Evolutionary conservation across 208 protist species (phyloP), one percentile per base, ranked within the genome.

Genomic region (Angomonas desouzai): DNA sequence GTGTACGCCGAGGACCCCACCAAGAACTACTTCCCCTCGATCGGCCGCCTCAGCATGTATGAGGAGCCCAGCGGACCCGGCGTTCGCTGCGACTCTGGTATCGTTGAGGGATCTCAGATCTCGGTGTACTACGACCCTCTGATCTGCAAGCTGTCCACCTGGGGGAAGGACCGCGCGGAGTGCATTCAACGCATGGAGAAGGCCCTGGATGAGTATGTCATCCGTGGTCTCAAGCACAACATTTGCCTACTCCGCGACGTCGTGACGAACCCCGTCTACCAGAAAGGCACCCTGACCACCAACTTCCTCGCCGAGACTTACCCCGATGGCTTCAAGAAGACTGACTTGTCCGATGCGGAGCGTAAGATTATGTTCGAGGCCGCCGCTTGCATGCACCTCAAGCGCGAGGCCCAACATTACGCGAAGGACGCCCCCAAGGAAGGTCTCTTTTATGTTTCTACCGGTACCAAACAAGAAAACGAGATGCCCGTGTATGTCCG

Each of bases 91-190:
- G 94, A 98, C 64, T 85, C 91, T 18, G 90, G 91, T 28, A 83
- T 97, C 25, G 25, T 65, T 30, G 68, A 82, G 59, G 89, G 92
- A 22, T 78, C 87, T 62, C 68, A 90, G 40, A 89, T 98, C 1
- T 71, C 76, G 0, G 75, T 98, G 23, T 89, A 97, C 70, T 99
- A 99, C 74, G 98, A 99, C 71, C 97, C 98, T 22, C 94, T 99
- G 88, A 97, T 99, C 77, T 94, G 95, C 36, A 99, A 99, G 84
- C 67, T 99, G 7, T 89, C 97, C 28, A 91, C 91, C 20, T 97
- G 94, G 84, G 91, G 79, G 22, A 55, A 63, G 27, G 76, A 92
- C 68, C 87, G 98, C 36, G 55, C 62, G 10, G 67, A 72, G 16
- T 89, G 93, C 13, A 61, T 98, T 0, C 48, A 74, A 38, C 77